Base-by-base conservation (phyloP, 495 filamentous ascomycete species). In the Jackrogersella minutella region DNA sequence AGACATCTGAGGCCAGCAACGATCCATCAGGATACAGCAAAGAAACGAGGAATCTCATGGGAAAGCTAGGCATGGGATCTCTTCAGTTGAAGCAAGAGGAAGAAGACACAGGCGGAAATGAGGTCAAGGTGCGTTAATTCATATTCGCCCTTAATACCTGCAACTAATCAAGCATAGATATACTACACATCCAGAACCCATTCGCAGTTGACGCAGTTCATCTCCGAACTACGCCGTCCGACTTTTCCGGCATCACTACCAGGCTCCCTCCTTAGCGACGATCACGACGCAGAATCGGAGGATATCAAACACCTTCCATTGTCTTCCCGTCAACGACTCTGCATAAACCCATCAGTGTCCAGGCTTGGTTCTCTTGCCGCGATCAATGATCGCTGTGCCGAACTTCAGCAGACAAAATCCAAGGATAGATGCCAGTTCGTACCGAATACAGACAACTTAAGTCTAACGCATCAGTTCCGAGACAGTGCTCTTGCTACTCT, bases 131-230 rank as follows among this genome's bases (percentile, higher is more conserved):
- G 30, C 5, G 62, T 60, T 31, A 36, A 37, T 33, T 54, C 16
- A 24, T 49, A 46, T 4, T 31, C 62, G 30, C 58, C 31, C 28
- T 9, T 50, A 1, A 21, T 28, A 8, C 14, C 24, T 13, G 30
- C 17, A 5, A 6, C 60, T 69, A 44, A 69, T 37, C 16, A 33
- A 33, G 13, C n/a, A 33, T 53, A 87, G 82, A 91, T 99, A 22
- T 97, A 91, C 74, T 98, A 91, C 74, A 97, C 93, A 58, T 98
- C 95, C 11, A 83, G 95, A 68, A 99, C 95, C 1, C 95, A 99
- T 70, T 98, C 95, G 0, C 95, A 99, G 70, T 77, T 98, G 16
- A 90, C 90, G 3, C 95, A 99, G 76, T 97, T 99, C 72, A 88
- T 93, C n/a, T 86, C 88, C 52, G 96, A 99, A 70, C 78, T 99